Conservation (phyloP, 1,284 basidiomycete species). For the Pyrrhoderma lamaoense region DNA sequence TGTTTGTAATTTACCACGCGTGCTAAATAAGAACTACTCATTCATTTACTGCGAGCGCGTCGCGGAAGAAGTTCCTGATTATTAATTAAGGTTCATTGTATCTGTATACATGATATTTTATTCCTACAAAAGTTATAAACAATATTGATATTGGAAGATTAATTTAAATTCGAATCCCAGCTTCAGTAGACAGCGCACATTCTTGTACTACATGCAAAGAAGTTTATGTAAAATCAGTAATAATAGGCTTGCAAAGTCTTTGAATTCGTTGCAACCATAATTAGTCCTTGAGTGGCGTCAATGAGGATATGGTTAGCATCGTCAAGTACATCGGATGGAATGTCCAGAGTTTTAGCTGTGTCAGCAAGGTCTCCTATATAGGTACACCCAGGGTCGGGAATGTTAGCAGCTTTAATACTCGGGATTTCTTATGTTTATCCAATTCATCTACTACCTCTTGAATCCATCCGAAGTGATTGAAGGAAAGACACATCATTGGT, state of each 20-base stretch:
- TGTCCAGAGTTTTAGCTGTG: conserved; percentile 10
- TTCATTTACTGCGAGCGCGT: no score
- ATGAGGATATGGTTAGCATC: conserved; percentile 10
- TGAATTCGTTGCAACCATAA: conserved; percentile 5
- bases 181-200: background rate
- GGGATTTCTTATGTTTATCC: background rate
- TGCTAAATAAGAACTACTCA: background rate
- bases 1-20: no score
- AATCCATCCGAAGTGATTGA: conserved; percentile 15
- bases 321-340: conserved; percentile 9
- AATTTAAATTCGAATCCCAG: no score
- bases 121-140: no score
- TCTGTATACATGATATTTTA: no score
- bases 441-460: background rate
- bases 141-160: no score
- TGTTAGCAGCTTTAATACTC: conserved; percentile 8
- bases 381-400: conserved; percentile 12
- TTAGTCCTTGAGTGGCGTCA: conserved; percentile 9
- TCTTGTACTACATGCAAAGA: no score
- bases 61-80: no score
- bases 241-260: conserved; percentile 8
- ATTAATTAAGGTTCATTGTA: no score
- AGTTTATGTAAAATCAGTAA: conserved; percentile 3
- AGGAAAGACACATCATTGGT: conserved; percentile 10
- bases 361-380: conserved; percentile 7